A percentile compares a stretch with the other conserved stretches of the same genome.
Evolutionary conservation across 306 rosid genomes (phyloP).

Genomic region (Inga laurina): DNA sequence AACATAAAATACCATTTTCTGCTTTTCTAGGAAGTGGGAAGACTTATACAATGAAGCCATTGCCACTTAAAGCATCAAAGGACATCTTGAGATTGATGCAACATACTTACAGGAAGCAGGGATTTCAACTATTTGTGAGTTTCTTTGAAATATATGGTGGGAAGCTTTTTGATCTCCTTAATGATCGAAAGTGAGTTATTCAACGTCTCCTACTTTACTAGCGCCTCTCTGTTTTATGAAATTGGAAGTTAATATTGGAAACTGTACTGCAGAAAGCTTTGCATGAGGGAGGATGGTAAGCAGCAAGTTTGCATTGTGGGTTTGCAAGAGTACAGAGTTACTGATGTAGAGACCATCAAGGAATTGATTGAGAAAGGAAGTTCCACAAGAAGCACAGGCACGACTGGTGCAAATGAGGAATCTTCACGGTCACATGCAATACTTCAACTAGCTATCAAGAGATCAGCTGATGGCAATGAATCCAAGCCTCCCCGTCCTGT

Average conservation of each 20-base stretch:
- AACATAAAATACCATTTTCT: conserved; percentile 31
- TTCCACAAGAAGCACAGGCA: conserved; percentile 94
- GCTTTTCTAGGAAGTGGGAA: conserved; percentile 86
- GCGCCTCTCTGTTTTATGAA: conserved; percentile 28
- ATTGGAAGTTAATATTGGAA: conserved; percentile 25
- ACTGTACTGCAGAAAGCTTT: conserved; percentile 76
- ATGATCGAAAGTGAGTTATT: conserved; percentile 79
- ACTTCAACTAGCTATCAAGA: conserved; percentile 96
- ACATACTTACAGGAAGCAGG: conserved; percentile 89
- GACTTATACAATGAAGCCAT: conserved; percentile 94
- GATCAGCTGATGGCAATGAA: conserved; percentile 78
- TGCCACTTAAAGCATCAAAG: conserved; percentile 93
- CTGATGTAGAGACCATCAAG: conserved; percentile 92
- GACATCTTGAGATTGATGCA: conserved; percentile 97
- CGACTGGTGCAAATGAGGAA: conserved; percentile 99
- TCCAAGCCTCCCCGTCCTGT: conserved; percentile 88
- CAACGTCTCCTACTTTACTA: conserved; percentile 7
- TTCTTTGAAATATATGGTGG: conserved; percentile 99
- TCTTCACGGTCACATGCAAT: conserved; percentile 99
- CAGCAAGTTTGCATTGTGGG: conserved; percentile 99
- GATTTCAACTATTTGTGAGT: conserved; percentile 91
- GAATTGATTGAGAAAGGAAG: conserved; percentile 94
- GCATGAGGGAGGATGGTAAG: conserved; percentile 98
- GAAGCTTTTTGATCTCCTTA: conserved; percentile 94
- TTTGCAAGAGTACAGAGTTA: conserved; percentile 88